Evolutionary conservation across 1,284 basidiomycete genomes (phyloP).

Genomic region (Bjerkandera adusta): DNA sequence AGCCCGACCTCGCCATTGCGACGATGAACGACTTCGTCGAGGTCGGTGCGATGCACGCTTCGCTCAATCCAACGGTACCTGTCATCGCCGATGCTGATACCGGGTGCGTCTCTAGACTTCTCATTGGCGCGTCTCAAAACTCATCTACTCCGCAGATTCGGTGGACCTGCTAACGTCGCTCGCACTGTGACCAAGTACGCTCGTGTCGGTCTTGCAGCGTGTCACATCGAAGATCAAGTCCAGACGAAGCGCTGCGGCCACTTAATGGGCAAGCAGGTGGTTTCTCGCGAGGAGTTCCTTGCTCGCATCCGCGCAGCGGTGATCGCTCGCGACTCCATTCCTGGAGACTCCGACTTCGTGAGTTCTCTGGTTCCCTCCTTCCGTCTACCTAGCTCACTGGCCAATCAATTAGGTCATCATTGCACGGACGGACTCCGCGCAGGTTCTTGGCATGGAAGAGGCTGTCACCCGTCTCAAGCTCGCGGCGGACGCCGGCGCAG

Average conservation of each 20-base stretch:
- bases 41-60: conserved; percentile 28
- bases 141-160: conserved; percentile 56
- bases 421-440: conserved; percentile 80
- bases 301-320: conserved; percentile 77
- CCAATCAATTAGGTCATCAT: conserved; percentile 64
- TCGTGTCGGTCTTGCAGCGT: conserved; percentile 68
- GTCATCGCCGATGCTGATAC: conserved; percentile 85
- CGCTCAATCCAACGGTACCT: conserved; percentile 51
- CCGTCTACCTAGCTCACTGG: no score
- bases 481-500: conserved; percentile 74
- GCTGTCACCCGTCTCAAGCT: conserved; percentile 67
- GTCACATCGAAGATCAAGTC: conserved; percentile 85
- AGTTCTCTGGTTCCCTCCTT: no score
- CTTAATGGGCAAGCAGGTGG: conserved; percentile 78
- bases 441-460: conserved; percentile 80
- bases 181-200: conserved; percentile 74
- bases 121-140: background rate
- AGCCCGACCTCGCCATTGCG: conserved; percentile 78
- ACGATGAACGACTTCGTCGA: conserved; percentile 78
- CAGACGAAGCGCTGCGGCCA: conserved; percentile 84
- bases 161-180: conserved; percentile 74
- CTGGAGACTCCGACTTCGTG: conserved; percentile 70
- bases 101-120: conserved; percentile 40
- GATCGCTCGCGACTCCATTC: conserved; percentile 66
- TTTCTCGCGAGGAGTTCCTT: conserved; percentile 73